phyloP scores from a whole-genome alignment of 2,329 filamentous ascomycete genomes.

The Fusarium redolens region DNA sequence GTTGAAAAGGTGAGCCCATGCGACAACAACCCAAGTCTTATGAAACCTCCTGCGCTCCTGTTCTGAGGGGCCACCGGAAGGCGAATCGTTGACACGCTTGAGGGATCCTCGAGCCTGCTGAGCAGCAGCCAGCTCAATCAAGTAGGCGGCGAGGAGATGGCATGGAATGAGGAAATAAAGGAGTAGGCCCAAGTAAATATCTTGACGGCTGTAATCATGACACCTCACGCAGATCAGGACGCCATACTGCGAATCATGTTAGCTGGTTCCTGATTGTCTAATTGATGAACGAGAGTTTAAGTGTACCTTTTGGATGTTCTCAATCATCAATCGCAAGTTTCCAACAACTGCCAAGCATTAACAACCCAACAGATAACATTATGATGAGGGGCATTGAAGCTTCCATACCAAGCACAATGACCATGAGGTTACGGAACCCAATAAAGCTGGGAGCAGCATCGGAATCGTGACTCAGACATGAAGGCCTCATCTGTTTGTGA shows the following conservation, averaged over 20 bases:
- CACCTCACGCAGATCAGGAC: conserved; percentile 92
- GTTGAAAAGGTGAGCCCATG: conserved; percentile 84
- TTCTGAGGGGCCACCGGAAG: conserved; percentile 58
- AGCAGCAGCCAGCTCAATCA: conserved; percentile 88
- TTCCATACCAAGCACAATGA: conserved; percentile 82
- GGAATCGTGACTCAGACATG: conserved; percentile 88
- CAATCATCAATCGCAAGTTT: conserved; percentile 93
- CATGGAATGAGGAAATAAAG: conserved; percentile 91
- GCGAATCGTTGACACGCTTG: conserved; percentile 64
- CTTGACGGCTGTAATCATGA: conserved; percentile 85
- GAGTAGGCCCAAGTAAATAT: conserved; percentile 78
- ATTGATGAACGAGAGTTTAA: neutral
- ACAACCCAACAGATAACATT: conserved; percentile 20
- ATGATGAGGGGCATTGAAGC: conserved; percentile 22
- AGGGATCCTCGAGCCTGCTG: conserved; percentile 78
- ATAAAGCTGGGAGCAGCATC: conserved; percentile 82
- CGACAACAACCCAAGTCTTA: conserved; percentile 82
- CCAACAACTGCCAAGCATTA: conserved; percentile 75
- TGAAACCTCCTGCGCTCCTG: conserved; percentile 75
- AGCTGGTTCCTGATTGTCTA: neutral
- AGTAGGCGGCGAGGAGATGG: conserved; percentile 89
- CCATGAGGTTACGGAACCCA: conserved; percentile 96
- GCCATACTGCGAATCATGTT: conserved; percentile 74
- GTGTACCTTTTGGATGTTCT: conserved; percentile 90
- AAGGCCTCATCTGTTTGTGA: conserved; percentile 77